phyloP scores from a whole-genome alignment of 768 basidiomycete species.

The Naganishia vishniacii region DNA sequence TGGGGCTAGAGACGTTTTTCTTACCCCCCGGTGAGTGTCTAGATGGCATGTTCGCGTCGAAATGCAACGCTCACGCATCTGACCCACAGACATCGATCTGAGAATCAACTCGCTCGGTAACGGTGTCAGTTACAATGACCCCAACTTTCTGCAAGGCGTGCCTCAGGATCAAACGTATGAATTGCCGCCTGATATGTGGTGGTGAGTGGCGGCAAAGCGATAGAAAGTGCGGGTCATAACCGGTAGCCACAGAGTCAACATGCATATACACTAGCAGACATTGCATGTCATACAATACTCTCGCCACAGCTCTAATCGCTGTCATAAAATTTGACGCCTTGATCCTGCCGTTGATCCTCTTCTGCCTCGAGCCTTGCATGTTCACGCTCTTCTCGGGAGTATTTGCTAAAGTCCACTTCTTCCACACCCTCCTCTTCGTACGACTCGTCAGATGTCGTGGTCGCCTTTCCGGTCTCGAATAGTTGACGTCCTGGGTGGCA shows the following conservation, averaged over 20 bases:
- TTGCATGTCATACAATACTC: no score
- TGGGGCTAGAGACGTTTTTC: constrained; percentile 47
- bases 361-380: constrained; percentile 54
- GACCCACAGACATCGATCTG: constrained; percentile 23
- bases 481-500: constrained; percentile 71
- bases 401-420: constrained; percentile 78
- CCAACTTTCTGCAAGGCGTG: constrained; percentile 14
- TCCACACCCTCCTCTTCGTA: constrained; percentile 57
- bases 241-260: neutral
- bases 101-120: constrained; percentile 20
- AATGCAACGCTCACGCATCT: neutral
- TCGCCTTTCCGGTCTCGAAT: constrained; percentile 73
- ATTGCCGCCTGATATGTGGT: constrained; percentile 27
- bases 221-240: neutral
- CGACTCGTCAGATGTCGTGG: constrained; percentile 67
- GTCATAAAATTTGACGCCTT: constrained; percentile 63
- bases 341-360: constrained; percentile 55
- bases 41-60: no score
- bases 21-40: constrained; percentile 37
- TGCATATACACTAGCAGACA: neutral
- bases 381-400: constrained; percentile 62
- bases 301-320: constrained; percentile 76
- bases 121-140: constrained; percentile 12
- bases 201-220: neutral
- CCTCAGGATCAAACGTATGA: constrained; percentile 14